phyloP scores from a whole-genome alignment of 768 basidiomycete genomes.

The Bullera alba region DNA sequence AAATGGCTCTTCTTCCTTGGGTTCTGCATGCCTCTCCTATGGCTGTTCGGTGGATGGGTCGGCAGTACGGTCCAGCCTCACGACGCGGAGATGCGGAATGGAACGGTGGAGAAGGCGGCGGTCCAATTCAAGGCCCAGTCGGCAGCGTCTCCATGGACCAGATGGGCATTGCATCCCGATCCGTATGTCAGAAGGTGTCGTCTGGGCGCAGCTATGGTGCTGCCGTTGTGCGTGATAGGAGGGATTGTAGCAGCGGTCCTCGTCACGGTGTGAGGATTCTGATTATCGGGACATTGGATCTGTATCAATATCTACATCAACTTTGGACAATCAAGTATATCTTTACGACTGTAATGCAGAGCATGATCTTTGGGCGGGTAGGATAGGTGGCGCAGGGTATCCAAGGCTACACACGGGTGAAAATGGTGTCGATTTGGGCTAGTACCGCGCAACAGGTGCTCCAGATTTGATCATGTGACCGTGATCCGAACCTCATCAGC shows the following conservation, averaged over 20 bases:
- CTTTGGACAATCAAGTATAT: no score
- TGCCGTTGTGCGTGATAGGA: neutral
- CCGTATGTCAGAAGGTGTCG: constrained; percentile 7
- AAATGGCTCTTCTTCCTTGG: constrained; percentile 9
- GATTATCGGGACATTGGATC: no score
- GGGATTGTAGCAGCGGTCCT: neutral
- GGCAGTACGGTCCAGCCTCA: neutral
- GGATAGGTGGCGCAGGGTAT: no score
- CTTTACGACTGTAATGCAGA: no score
- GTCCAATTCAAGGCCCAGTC: neutral
- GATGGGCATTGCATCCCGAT: constrained; percentile 6
- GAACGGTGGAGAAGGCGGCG: neutral
- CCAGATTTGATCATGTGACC: no score
- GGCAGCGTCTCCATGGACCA: neutral
- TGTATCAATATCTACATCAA: no score
- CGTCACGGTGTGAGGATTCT: no score
- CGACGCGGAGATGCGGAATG: neutral
- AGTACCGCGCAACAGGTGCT: no score
- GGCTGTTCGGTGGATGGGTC: constrained; percentile 14
- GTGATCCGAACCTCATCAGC: no score
- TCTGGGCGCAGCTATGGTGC: constrained; percentile 1
- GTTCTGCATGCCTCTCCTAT: constrained; percentile 11
- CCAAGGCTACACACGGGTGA: no score
- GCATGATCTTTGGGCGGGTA: no score
- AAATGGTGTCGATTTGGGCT: no score